Evolutionary conservation across 169 alveolate species (phyloP).

Genomic region (Nephromyces sp.): DNA sequence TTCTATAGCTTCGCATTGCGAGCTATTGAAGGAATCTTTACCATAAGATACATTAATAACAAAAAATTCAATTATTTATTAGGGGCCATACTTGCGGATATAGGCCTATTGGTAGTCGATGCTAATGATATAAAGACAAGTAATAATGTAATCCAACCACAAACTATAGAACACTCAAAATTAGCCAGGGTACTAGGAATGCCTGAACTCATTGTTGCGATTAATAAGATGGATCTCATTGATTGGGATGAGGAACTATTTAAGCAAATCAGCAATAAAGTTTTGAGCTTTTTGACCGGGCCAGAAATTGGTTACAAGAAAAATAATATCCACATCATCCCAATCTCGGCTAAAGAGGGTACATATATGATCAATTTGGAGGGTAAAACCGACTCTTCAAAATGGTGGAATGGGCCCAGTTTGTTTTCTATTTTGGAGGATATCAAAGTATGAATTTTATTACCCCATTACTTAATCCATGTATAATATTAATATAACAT

Average conservation of each 20-base stretch:
- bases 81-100: conserved; percentile 85
- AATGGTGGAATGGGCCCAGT: conserved; percentile 21
- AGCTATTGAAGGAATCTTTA: neutral
- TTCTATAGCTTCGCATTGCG: too few relatives aligned
- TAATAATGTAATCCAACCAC: conserved; percentile 74
- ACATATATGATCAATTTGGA: conserved; percentile 2
- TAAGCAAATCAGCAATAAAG: neutral
- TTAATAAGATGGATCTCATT: conserved; percentile 77
- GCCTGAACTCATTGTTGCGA: conserved; percentile 67
- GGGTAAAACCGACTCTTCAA: neutral
- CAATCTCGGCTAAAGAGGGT: conserved; percentile 20
- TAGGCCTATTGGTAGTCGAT: conserved; percentile 88
- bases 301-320: conserved; percentile 15
- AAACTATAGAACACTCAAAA: conserved; percentile 83
- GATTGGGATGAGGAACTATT: conserved; percentile 13
- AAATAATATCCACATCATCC: neutral
- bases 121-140: conserved; percentile 44
- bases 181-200: conserved; percentile 77
- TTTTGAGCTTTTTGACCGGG: conserved; percentile 15
- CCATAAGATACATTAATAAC: neutral
- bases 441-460: conserved; percentile 5
- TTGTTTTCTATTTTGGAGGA: neutral
- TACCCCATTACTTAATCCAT: too few relatives aligned
- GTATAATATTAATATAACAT: too few relatives aligned
- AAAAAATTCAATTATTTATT: neutral